Percentiles rank a stretch among this genome's conserved stretches.
phyloP scores from a whole-genome alignment of 2,329 filamentous ascomycete species.

The Fusarium circinatum region DNA sequence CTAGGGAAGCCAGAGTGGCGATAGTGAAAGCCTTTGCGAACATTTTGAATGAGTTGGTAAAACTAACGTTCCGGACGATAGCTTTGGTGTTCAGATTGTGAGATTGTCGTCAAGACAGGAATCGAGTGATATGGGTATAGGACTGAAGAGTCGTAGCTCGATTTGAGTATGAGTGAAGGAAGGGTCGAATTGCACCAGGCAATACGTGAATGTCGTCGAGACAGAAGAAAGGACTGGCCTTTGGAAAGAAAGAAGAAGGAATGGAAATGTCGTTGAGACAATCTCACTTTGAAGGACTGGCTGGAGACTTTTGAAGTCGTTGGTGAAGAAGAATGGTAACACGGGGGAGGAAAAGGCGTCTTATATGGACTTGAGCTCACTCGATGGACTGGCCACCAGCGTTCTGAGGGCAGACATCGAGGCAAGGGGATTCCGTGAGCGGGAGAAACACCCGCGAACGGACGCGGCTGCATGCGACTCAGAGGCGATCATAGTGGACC shows the following conservation, averaged over 20 bases:
- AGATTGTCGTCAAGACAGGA: slow-evolving; percentile 44
- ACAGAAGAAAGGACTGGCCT: slow-evolving; percentile 45
- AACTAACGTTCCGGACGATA: slow-evolving; percentile 49
- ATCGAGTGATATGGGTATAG: slow-evolving; percentile 41
- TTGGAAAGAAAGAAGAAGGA: slow-evolving; percentile 40
- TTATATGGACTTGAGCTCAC: slow-evolving; percentile 39
- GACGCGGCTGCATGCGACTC: slow-evolving; percentile 25
- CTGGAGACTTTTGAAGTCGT: slow-evolving; percentile 43
- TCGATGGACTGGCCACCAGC: slow-evolving; percentile 32
- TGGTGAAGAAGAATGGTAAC: slow-evolving; percentile 31
- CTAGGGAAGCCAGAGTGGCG: slow-evolving; percentile 67
- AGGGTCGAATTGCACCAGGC: slow-evolving; percentile 44
- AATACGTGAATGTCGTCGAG: slow-evolving; percentile 38
- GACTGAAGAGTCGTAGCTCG: slow-evolving; percentile 35
- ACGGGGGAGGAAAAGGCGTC: slow-evolving; percentile 25
- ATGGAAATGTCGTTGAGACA: slow-evolving; percentile 45
- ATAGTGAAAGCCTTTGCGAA: slow-evolving; percentile 60
- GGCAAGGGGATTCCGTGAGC: slow-evolving; percentile 20
- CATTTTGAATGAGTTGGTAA: slow-evolving; percentile 56
- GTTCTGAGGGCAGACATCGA: slow-evolving; percentile 21
- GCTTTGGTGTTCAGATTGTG: slow-evolving; percentile 29
- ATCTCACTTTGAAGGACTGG: slow-evolving; percentile 45
- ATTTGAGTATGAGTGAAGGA: slow-evolving; percentile 33
- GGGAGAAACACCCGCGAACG: slow-evolving; percentile 34
- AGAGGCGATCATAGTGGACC: slow-evolving; percentile 33